Percentiles rank a stretch among this genome's conserved stretches.
These are phyloP conservation scores for Trichoderma sp. DNA, from an alignment of 2,329 filamentous ascomycete genomes.

Conservation along the genomic window DNA sequence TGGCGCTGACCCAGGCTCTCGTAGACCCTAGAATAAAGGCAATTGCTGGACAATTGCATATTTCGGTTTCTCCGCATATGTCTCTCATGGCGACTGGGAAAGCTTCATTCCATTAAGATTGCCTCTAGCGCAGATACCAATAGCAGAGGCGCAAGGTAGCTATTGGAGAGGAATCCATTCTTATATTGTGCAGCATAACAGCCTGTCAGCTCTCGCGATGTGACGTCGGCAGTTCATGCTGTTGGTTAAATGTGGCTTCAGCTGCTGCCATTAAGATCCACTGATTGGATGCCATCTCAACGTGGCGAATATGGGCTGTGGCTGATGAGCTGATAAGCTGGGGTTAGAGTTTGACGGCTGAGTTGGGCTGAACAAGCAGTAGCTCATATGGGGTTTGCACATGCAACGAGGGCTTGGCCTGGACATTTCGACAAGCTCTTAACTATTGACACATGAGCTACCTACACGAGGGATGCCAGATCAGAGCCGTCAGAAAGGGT, in stretches of 20 bases:
- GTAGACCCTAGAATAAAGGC: neutral
- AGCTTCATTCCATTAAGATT: neutral
- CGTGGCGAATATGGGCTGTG: slow-evolving; percentile 1
- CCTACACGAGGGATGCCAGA: neutral
- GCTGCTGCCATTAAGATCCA: neutral
- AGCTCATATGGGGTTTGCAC: neutral
- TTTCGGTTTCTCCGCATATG: neutral
- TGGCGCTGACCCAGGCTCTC: neutral
- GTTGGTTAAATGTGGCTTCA: neutral
- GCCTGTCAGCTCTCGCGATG: neutral
- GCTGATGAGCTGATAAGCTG: slow-evolving; percentile 1
- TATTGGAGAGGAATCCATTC: neutral
- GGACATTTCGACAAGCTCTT: too few species aligned
- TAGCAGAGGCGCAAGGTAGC: neutral
- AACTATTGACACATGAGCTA: neutral
- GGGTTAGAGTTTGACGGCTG: slow-evolving; percentile 8
- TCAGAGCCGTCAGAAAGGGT: neutral
- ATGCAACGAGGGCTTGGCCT: neutral
- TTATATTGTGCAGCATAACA: neutral
- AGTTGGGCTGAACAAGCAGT: neutral
- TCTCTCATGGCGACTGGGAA: neutral
- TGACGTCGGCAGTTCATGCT: neutral
- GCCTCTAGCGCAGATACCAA: neutral
- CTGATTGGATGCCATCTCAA: neutral
- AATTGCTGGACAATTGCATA: neutral